Percentiles rank a stretch among this genome's conserved stretches.
phyloP scores from a whole-genome alignment of 805 yeast species.

The Sugiyamaella americana region DNA sequence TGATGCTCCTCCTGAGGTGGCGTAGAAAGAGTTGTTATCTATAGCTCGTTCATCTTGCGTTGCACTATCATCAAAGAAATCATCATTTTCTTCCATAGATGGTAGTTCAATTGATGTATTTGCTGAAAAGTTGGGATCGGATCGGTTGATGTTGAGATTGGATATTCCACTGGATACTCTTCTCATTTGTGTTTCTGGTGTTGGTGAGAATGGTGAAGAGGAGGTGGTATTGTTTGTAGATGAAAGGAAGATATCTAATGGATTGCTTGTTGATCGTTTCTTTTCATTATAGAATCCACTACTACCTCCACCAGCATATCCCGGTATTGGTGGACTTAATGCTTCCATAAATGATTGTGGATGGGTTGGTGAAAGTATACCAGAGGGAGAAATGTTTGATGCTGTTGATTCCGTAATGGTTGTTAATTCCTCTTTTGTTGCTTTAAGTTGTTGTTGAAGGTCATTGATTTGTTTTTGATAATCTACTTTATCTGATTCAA shows the following conservation, averaged over 20 bases:
- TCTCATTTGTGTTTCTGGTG: slow-evolving; percentile 12
- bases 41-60: slow-evolving; percentile 1
- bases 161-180: neutral
- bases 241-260: slow-evolving; percentile 6
- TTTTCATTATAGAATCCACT: neutral
- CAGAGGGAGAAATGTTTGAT: no score
- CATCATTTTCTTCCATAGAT: slow-evolving; percentile 6
- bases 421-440: slow-evolving; percentile 3
- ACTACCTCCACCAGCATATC: neutral
- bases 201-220: slow-evolving; percentile 15
- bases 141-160: neutral
- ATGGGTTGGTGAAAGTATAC: no score
- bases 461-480: slow-evolving; percentile 1
- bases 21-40: slow-evolving; percentile 13
- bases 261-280: slow-evolving; percentile 4
- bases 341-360: neutral
- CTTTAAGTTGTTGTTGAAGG: slow-evolving; percentile 2
- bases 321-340: neutral
- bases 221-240: neutral
- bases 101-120: neutral
- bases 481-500: neutral
- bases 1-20: slow-evolving; percentile 4
- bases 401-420: slow-evolving; percentile 1
- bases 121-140: slow-evolving; percentile 1
- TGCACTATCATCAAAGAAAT: slow-evolving; percentile 8